phyloP scores from a whole-genome alignment of 140 eudicot species.

The Bidens hawaiensis region DNA sequence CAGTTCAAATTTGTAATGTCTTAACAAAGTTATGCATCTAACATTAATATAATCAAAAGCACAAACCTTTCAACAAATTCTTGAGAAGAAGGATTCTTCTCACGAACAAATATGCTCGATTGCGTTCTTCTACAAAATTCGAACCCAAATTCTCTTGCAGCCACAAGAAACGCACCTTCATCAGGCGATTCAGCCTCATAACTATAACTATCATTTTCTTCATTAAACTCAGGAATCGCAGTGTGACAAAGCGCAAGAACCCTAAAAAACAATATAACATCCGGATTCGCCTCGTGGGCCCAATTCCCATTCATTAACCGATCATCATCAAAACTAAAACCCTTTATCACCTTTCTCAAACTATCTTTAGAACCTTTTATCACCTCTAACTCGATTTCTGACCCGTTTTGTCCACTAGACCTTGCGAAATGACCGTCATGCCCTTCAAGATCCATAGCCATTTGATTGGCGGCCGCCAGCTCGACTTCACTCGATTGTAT shows the following conservation, averaged over 20 bases:
- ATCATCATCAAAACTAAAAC: slow-evolving; percentile 78
- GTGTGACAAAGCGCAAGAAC: slow-evolving; percentile 88
- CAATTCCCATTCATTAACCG: slow-evolving; percentile 81
- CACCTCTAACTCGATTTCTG: slow-evolving; percentile 64
- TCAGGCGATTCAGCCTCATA: slow-evolving; percentile 98
- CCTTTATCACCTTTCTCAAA: slow-evolving; percentile 47
- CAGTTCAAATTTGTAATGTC: no score
- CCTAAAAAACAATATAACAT: slow-evolving; percentile 59
- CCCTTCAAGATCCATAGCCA: slow-evolving; percentile 81
- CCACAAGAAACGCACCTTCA: slow-evolving; percentile 93
- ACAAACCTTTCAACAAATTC: slow-evolving; percentile 70
- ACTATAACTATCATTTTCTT: slow-evolving; percentile 55
- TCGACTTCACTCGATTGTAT: slow-evolving; percentile 77
- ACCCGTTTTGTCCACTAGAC: slow-evolving; percentile 27
- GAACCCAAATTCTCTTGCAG: slow-evolving; percentile 95
- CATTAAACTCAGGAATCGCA: slow-evolving; percentile 85
- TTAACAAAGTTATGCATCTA: no score
- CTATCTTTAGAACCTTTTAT: slow-evolving; percentile 35
- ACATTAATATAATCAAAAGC: slow-evolving; percentile 1
- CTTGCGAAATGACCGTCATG: slow-evolving; percentile 24
- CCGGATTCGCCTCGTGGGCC: slow-evolving; percentile 57
- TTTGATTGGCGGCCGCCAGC: slow-evolving; percentile 89
- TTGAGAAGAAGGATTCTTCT: slow-evolving; percentile 50
- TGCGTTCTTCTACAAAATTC: slow-evolving; percentile 78
- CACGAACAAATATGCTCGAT: slow-evolving; percentile 79